A percentile compares a stretch with the other conserved stretches of the same genome.
phyloP scores from a whole-genome alignment of 1,284 basidiomycete genomes.

The Ganoderma boninense region DNA sequence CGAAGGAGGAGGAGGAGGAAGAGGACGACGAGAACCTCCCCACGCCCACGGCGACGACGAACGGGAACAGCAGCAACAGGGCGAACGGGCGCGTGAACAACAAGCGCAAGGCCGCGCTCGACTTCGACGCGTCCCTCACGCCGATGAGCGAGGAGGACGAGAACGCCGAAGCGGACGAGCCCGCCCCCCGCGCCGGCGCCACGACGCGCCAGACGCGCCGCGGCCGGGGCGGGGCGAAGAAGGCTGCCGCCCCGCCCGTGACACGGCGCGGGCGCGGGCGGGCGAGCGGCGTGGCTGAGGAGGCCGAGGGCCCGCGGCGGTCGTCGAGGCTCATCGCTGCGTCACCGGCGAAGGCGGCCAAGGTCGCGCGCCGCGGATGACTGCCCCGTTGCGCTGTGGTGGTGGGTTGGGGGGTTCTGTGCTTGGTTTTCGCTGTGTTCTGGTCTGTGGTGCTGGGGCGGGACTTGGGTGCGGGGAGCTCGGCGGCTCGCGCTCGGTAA shows the following conservation, averaged over 20 bases:
- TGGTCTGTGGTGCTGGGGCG: constrained; percentile 1
- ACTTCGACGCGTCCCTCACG: constrained; percentile 34
- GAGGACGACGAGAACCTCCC: constrained; percentile 10
- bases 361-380: constrained; percentile 19
- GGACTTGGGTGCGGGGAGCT: background rate
- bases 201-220: background rate
- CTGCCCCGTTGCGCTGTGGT: constrained; percentile 1
- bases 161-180: constrained; percentile 12
- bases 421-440: constrained; percentile 17
- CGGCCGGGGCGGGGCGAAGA: constrained; percentile 23
- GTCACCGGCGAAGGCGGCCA: constrained; percentile 12
- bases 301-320: constrained; percentile 19
- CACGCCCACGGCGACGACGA: background rate
- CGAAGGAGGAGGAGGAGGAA: constrained; percentile 11
- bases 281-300: constrained; percentile 6
- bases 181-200: background rate
- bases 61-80: constrained; percentile 15
- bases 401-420: constrained; percentile 9
- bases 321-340: constrained; percentile 19
- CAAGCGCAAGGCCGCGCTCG: constrained; percentile 37
- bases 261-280: constrained; percentile 18
- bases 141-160: constrained; percentile 36
- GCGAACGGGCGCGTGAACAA: constrained; percentile 28
- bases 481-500: background rate
- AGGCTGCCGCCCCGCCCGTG: constrained; percentile 13